Base-by-base conservation (phyloP, 108 stramenopile species). In the Parietichytrium sp. region DNA sequence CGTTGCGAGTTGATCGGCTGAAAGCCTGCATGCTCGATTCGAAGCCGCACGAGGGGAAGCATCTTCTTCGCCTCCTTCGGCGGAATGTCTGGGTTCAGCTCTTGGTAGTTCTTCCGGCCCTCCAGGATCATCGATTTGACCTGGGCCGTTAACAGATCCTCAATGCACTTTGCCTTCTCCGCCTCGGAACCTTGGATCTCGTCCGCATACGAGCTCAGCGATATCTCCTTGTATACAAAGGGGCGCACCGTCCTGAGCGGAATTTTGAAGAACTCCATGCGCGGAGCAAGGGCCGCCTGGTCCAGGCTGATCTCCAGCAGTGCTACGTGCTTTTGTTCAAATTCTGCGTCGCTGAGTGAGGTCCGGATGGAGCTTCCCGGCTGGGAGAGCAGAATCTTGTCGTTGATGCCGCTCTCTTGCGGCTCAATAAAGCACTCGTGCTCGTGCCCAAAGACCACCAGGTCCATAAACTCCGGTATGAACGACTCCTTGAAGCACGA, bases 401-500 rank as follows among this genome's bases (percentile, higher is more conserved):
- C 95, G 4, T 96, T 95, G 23, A 94, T 93, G 47, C 93, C 87
- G 16, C 92, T 93, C 82, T 96, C 95, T 42, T 85, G 80, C 7
- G 94, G 91, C 26, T 91, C 89, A 54, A 95, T 92, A 3, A 27
- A 25, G 79, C 47, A 95, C 83, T 97, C 96, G 86, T 98, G 98
- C 89, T 97, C 98, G 83, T 98, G 96, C 3, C 94, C 94, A 93
- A 93, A 97, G 30, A 95, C 86, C 29, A 91, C 95, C 38, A 97
- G 86, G 83, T 97, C 96, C 89, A 97, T 96, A 95, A 97, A 99
- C 80, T 95, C 95, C 0, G 98, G 98, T 15, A 99, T 97, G 96
- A 97, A 96, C 55, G 87, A 84, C 85, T 98, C 97, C 79, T 96
- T 95, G 45, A 98, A 89, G 82, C 96, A 98, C 54, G 95, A 96